phyloP scores from a whole-genome alignment of 805 yeast genomes.

The Scheffersomyces amazonensis region DNA sequence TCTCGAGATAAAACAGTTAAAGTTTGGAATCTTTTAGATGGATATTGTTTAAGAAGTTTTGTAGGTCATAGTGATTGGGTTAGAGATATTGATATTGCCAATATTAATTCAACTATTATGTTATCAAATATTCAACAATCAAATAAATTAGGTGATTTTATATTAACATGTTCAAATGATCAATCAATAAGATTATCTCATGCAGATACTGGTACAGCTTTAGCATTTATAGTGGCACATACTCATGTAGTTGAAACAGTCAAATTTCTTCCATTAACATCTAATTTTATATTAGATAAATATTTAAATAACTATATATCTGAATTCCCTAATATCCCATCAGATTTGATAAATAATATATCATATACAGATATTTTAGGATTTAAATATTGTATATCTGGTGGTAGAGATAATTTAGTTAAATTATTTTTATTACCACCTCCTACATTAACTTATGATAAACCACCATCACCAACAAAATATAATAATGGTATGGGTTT shows the following conservation, averaged over 20 bases:
- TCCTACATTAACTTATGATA: constrained; percentile 54
- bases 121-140: constrained; percentile 7
- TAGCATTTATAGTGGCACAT: constrained; percentile 71
- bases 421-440: constrained; percentile 77
- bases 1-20: constrained; percentile 63
- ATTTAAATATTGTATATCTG: constrained; percentile 71
- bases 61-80: constrained; percentile 91
- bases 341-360: constrained; percentile 23
- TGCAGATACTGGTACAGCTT: constrained; percentile 62
- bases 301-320: constrained; percentile 29
- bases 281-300: constrained; percentile 49
- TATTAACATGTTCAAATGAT: constrained; percentile 77
- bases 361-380: constrained; percentile 39
- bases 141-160: constrained; percentile 45
- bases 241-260: constrained; percentile 78
- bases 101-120: constrained; percentile 13
- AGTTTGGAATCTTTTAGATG: constrained; percentile 66
- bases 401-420: constrained; percentile 73
- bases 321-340: constrained; percentile 31
- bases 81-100: constrained; percentile 51
- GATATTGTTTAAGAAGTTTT: constrained; percentile 64
- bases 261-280: constrained; percentile 55
- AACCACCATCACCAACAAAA: constrained; percentile 53
- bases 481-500: constrained; percentile 57
- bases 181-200: constrained; percentile 69